Conservation (phyloP, 208 protist genomes). For the Crithidia bombi region DNA sequence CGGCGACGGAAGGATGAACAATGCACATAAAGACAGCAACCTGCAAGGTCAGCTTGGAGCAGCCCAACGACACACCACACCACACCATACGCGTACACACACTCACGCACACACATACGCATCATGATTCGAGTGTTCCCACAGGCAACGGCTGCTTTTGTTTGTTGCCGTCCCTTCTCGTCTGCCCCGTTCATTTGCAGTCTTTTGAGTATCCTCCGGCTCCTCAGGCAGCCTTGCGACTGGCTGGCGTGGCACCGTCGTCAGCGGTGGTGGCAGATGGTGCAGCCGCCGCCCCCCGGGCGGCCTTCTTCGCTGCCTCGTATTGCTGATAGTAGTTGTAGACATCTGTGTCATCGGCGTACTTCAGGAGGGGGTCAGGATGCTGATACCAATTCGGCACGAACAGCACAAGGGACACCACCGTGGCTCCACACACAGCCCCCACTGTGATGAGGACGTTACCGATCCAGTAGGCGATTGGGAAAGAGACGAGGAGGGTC, state of each 20-base stretch:
- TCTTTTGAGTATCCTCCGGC: no score
- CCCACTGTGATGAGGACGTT: conserved; percentile 58
- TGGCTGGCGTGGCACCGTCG: background rate
- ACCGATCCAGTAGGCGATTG: conserved; percentile 60
- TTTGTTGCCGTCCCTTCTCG: no score
- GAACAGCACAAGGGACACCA: conserved; percentile 54
- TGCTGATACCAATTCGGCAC: conserved; percentile 84
- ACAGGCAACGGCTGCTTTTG: no score
- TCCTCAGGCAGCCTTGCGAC: background rate
- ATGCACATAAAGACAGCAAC: no score
- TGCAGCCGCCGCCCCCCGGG: conserved; percentile 4
- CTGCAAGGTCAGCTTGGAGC: no score
- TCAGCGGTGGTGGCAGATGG: background rate
- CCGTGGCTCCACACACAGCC: conserved; percentile 35
- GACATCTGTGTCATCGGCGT: conserved; percentile 55
- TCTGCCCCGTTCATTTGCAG: no score
- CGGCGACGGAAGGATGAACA: no score
- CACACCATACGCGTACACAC: no score
- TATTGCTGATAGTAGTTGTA: conserved; percentile 67
- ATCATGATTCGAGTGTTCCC: no score
- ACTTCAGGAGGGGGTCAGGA: conserved; percentile 59
- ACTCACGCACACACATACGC: no score
- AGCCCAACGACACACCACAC: no score
- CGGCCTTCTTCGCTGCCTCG: conserved; percentile 33
- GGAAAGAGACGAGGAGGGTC: conserved; percentile 53